Conservation (phyloP, 2,329 filamentous ascomycete genomes). For the Alternaria infectoria region DNA sequence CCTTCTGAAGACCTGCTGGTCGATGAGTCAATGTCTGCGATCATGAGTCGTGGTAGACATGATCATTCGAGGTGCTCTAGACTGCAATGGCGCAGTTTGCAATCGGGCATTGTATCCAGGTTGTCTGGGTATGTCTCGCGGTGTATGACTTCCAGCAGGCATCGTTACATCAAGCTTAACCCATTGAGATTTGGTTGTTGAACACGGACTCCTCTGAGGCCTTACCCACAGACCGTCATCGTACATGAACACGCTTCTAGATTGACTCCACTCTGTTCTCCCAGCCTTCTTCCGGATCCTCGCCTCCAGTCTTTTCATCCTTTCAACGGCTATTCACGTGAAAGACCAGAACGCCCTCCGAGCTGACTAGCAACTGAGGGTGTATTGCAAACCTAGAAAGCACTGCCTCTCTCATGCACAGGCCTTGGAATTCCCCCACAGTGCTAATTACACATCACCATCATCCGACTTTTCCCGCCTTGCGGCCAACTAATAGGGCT, state of each 20-base stretch:
- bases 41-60: not conserved
- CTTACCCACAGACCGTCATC: constrained; percentile 5
- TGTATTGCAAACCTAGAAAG: not conserved
- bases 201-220: not conserved
- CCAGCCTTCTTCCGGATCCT: not conserved
- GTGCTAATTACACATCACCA: not conserved
- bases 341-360: not conserved
- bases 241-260: constrained; percentile 4
- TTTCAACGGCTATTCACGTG: not conserved
- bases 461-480: not conserved
- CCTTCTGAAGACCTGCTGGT: not conserved
- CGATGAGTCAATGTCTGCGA: not conserved
- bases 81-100: not conserved
- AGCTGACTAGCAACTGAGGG: not conserved
- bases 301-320: not conserved
- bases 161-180: not conserved
- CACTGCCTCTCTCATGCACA: not conserved
- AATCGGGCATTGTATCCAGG: not conserved
- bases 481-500: not conserved
- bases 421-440: not conserved
- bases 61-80: not conserved
- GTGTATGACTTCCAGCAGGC: not conserved
- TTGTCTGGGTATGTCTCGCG: not conserved
- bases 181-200: not conserved
- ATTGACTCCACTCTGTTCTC: not conserved